Conservation (phyloP, 1,139 yeast species). For the Saccharomycopsis phalli region DNA sequence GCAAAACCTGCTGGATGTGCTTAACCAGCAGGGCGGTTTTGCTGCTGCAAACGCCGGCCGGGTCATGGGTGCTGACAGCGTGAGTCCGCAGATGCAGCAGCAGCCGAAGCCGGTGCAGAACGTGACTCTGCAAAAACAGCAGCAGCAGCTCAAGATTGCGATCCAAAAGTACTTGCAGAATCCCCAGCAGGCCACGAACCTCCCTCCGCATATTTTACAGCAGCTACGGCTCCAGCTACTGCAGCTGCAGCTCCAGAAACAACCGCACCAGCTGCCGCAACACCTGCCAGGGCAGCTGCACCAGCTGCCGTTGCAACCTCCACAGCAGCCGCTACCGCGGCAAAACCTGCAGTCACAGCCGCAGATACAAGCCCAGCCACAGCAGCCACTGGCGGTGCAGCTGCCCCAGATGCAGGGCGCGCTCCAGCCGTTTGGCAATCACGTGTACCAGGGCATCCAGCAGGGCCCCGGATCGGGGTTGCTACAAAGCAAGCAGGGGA, state of each 20-base stretch:
- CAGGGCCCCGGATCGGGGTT: not conserved
- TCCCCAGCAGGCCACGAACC: conserved; percentile 12
- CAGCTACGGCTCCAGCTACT: conserved; percentile 12
- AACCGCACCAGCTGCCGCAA: conserved; percentile 23
- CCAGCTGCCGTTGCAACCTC: conserved; percentile 21
- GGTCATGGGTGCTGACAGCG: not conserved
- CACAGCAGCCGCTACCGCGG: conserved; percentile 21
- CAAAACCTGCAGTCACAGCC: conserved; percentile 23
- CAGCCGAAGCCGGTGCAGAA: not conserved
- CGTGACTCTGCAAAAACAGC: conserved; percentile 3
- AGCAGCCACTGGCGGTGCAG: conserved; percentile 21
- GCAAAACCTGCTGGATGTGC: too few species aligned
- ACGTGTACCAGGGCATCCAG: conserved; percentile 13
- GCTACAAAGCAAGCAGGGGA: not conserved
- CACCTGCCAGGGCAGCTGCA: too few species aligned
- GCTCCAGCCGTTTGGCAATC: conserved; percentile 21
- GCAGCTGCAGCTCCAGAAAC: conserved; percentile 20
- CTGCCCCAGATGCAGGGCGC: conserved; percentile 23
- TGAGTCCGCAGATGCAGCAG: not conserved
- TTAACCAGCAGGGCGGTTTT: conserved; percentile 1
- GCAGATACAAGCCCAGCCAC: conserved; percentile 23
- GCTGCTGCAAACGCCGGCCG: not conserved
- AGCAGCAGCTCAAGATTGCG: conserved; percentile 11
- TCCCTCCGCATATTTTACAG: conserved; percentile 11
- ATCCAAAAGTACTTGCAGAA: conserved; percentile 14